Conservation (phyloP, 192 early-diverging fungal species). For the Mortierella antarctica region DNA sequence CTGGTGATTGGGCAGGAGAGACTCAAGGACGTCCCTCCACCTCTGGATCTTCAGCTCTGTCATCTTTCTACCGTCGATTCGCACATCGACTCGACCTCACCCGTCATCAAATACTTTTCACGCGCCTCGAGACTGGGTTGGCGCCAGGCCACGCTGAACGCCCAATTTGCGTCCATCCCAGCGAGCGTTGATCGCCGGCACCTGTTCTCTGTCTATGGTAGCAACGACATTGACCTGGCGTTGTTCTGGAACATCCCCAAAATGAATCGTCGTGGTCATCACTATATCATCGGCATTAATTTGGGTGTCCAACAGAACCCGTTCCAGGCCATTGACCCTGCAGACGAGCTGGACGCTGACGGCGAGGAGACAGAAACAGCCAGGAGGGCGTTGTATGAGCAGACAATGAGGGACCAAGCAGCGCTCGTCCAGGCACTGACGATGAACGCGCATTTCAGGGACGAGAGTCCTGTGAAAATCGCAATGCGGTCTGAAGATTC, state of each 20-base stretch:
- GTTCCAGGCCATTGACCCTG: constrained; percentile 60
- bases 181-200: constrained; percentile 61
- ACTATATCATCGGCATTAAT: constrained; percentile 94
- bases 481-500: constrained; percentile 59
- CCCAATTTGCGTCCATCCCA: constrained; percentile 77
- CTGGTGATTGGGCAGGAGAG: constrained; percentile 57
- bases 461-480: constrained; percentile 76
- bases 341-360: constrained; percentile 51
- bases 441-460: constrained; percentile 67
- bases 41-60: constrained; percentile 57
- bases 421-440: constrained; percentile 72
- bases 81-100: constrained; percentile 66
- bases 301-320: constrained; percentile 81
- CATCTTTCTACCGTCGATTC: constrained; percentile 63
- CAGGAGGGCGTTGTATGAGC: constrained; percentile 72
- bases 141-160: constrained; percentile 69
- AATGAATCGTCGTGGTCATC: constrained; percentile 77
- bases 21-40: constrained; percentile 52
- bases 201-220: constrained; percentile 86
- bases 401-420: constrained; percentile 73
- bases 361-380: constrained; percentile 57
- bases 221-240: constrained; percentile 88
- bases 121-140: constrained; percentile 78
- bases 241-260: constrained; percentile 82
- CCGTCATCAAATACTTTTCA: constrained; percentile 76